Percentiles rank a stretch among this genome's conserved stretches.
These are phyloP conservation scores for Aspergillus texensis DNA, from an alignment of 2,329 filamentous ascomycete species.

Conservation along the genomic window DNA sequence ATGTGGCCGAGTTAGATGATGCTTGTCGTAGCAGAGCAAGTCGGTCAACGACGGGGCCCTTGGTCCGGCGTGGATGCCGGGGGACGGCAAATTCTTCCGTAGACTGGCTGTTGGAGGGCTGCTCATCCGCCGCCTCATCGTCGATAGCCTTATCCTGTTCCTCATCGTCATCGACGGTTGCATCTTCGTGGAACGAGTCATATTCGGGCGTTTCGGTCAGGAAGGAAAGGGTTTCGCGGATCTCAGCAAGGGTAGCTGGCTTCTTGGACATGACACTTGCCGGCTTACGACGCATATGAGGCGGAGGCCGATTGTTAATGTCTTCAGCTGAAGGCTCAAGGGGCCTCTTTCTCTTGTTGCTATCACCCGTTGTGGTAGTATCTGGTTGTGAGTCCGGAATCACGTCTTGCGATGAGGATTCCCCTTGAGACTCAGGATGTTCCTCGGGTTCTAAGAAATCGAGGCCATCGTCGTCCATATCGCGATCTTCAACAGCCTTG, in stretches of 20 bases:
- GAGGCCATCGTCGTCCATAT: constrained; percentile 66
- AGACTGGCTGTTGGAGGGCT: constrained; percentile 23
- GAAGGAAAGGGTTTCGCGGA: constrained; percentile 80
- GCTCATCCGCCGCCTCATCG: constrained; percentile 22
- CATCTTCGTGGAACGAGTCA: constrained; percentile 58
- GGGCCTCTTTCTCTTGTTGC: constrained; percentile 45
- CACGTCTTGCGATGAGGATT: constrained; percentile 30
- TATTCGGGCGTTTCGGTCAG: constrained; percentile 71
- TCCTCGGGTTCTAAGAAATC: constrained; percentile 65
- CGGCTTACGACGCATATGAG: constrained; percentile 64
- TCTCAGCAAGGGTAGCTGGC: constrained; percentile 75
- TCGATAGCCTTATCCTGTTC: constrained; percentile 53
- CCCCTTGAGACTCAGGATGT: constrained; percentile 45
- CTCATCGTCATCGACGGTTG: constrained; percentile 52
- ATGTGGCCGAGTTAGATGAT: constrained; percentile 45
- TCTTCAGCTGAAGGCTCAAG: constrained; percentile 45
- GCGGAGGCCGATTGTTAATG: constrained; percentile 56
- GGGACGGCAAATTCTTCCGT: constrained; percentile 31
- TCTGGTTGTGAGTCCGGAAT: constrained; percentile 24
- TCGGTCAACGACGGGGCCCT: constrained; percentile 48
- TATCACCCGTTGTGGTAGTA: constrained; percentile 20
- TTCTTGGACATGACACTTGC: constrained; percentile 60
- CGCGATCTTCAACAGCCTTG: constrained; percentile 81
- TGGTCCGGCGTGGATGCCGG: constrained; percentile 42
- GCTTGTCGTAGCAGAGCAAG: constrained; percentile 48